phyloP scores from a whole-genome alignment of 1,284 basidiomycete species.

The Athelia psychrophila region DNA sequence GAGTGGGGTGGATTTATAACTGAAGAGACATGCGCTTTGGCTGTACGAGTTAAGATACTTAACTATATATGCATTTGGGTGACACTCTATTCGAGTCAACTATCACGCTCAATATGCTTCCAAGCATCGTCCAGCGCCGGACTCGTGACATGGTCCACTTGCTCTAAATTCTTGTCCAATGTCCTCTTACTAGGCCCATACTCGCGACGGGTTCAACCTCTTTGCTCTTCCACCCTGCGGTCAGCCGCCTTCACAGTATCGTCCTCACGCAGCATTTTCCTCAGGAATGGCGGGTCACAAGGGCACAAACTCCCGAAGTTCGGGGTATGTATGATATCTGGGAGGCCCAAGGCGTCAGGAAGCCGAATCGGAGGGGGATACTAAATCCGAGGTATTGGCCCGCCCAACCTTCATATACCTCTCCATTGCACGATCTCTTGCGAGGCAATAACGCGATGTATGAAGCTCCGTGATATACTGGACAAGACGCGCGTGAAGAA shows the following conservation, averaged over 20 bases:
- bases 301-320: no score
- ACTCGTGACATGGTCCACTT: no score
- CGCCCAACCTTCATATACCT: slow-evolving; percentile 57
- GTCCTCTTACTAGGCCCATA: background rate
- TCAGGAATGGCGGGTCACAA: slow-evolving; percentile 40
- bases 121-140: no score
- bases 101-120: no score
- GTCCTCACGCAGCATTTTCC: slow-evolving; percentile 42
- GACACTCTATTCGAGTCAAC: no score
- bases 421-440: slow-evolving; percentile 57
- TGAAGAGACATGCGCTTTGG: no score
- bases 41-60: no score
- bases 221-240: slow-evolving; percentile 10
- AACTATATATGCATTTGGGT: no score
- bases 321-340: slow-evolving; percentile 2
- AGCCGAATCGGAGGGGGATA: slow-evolving; percentile 10
- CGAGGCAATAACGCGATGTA: slow-evolving; percentile 47
- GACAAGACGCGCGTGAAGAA: slow-evolving; percentile 41
- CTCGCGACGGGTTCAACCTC: slow-evolving; percentile 21
- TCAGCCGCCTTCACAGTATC: slow-evolving; percentile 42
- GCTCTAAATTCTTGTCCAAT: no score
- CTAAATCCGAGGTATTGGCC: slow-evolving; percentile 7
- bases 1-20: no score
- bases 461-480: slow-evolving; percentile 48
- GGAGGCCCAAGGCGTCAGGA: slow-evolving; percentile 6